These are phyloP conservation scores for Pseudogymnoascus sp. DNA, from an alignment of 2,329 filamentous ascomycete genomes.

Conservation along the genomic window DNA sequence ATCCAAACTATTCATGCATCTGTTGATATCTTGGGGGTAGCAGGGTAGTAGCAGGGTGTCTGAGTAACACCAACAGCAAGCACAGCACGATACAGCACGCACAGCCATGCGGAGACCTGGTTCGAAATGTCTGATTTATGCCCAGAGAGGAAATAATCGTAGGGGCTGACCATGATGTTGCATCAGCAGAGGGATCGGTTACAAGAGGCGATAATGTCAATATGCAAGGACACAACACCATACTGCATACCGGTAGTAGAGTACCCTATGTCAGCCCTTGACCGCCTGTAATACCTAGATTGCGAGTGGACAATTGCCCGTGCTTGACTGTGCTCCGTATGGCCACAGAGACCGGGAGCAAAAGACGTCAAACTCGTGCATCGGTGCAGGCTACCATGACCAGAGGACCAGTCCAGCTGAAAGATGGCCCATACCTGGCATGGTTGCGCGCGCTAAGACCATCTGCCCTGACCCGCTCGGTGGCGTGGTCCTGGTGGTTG, in stretches of 20 bases:
- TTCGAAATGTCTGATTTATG: background rate
- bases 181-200: background rate
- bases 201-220: background rate
- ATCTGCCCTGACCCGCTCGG: background rate
- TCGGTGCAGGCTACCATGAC: background rate
- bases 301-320: background rate
- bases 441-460: background rate
- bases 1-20: constrained; percentile 3
- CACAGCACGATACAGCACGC: background rate
- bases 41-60: background rate
- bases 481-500: background rate
- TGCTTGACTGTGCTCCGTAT: background rate
- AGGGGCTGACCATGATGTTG: background rate
- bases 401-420: background rate
- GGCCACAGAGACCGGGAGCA: background rate
- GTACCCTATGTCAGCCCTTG: background rate
- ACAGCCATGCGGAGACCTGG: constrained; percentile 2
- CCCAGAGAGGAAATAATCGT: constrained; percentile 3
- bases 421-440: background rate
- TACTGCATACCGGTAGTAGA: background rate
- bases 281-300: background rate
- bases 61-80: background rate
- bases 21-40: background rate
- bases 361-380: background rate
- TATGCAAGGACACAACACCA: background rate